Evolutionary conservation across 805 yeast species (phyloP), one percentile per base, ranked within the genome.

Genomic region (Spathaspora gorwiae): DNA sequence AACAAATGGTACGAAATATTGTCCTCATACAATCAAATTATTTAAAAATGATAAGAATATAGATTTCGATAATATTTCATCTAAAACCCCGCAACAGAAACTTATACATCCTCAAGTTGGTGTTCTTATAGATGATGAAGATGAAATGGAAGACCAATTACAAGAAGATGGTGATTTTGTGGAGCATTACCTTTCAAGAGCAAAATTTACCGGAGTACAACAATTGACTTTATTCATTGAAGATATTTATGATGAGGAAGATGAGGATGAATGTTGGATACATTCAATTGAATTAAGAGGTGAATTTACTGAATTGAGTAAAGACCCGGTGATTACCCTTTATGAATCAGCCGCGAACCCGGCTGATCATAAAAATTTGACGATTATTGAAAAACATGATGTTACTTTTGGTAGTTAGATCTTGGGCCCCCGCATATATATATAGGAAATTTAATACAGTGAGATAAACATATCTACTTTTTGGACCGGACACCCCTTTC

Each of bases 341-440:
- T 92, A 90, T 62, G 98, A 92, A 64, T 79, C 90, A 45, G 95
- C 96, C 0, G 94, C 97, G 2, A 90, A 90, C 60, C 97, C 97
- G 0, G 80, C 84, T 1, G 97, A 90, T 60, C 97, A 92, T 62
- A 80, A 68, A 52, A 58, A 42, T n/a, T n/a, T 45, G 26, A 35
- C 43, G 15, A 38, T 13, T 9, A 29, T 37, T 26, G 43, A 39
- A 10, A 26, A 35, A n/a, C 35, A 36, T 30, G 37, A 45, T 26
- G 33, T 47, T 8, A 26, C 50, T 6, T 40, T 38, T 35, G 41
- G 47, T 19, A 33, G 27, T 31, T 30, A 37, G 29, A 2, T 29
- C 9, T 5, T 29, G 24, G 24, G 24, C 5, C 24, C 24, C 4
- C 24, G 5, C 5, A 19, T 19, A 19, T 19, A 19, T 19, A 19